phyloP scores from a whole-genome alignment of 2,329 filamentous ascomycete species.

The Eutypella sp. region DNA sequence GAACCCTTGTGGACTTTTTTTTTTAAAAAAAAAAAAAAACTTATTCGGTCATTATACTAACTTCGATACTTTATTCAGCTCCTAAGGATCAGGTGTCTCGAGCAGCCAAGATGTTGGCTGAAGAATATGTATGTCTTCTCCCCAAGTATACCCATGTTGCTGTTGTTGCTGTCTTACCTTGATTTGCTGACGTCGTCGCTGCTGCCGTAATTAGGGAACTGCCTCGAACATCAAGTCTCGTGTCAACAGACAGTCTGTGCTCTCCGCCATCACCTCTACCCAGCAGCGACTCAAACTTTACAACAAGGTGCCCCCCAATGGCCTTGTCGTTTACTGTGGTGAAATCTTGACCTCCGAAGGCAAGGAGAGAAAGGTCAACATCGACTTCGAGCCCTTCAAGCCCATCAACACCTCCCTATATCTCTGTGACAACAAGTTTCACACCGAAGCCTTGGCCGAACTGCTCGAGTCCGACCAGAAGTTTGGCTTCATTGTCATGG shows the following conservation, averaged over 20 bases:
- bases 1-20: no score
- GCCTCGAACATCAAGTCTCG: conserved; percentile 99
- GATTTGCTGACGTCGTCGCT: conserved; percentile 22
- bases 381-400: conserved; percentile 99
- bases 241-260: conserved; percentile 95
- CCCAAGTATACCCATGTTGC: background rate
- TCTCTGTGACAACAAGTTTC: conserved; percentile 99
- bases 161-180: background rate
- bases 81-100: conserved; percentile 98
- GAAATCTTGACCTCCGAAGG: conserved; percentile 99
- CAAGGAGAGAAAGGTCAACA: conserved; percentile 99
- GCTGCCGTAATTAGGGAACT: conserved; percentile 62
- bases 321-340: conserved; percentile 97
- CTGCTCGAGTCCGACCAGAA: conserved; percentile 98
- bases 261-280: conserved; percentile 97
- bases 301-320: conserved; percentile 97
- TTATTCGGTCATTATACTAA: conserved; percentile 13
- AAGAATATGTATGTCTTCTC: conserved; percentile 79
- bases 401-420: conserved; percentile 99
- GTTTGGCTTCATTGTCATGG: conserved; percentile 99
- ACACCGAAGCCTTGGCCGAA: conserved; percentile 95
- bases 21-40: no score
- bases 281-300: conserved; percentile 99
- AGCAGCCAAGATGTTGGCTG: conserved; percentile 98
- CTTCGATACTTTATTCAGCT: conserved; percentile 49